Evolutionary conservation across 768 basidiomycete genomes (phyloP), one percentile per base, ranked within the genome.

Genomic region (Lyophyllum decastes): DNA sequence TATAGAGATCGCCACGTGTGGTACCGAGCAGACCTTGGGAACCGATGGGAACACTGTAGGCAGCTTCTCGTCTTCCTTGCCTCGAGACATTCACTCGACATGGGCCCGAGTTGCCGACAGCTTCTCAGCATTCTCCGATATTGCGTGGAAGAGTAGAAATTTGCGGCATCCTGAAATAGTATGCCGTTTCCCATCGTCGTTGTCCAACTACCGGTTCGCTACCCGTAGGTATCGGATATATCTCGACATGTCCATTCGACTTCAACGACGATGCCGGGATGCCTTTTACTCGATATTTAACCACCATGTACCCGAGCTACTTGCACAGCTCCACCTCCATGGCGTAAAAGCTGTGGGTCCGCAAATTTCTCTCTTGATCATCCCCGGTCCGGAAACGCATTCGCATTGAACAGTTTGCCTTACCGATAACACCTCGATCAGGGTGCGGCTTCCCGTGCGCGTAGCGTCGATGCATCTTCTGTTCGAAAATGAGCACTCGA

Each of bases 401-500:
- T 24, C 27, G 25, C 10, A 45, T 22, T 40, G 19, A 8, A 51
- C 30, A 10, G 30, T 4, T 5, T 30, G 4, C n/a, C 12, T 38
- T 12, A 24, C 19, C n/a, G 5, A 51, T 26, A 19, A n/a, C 21
- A 12, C 34, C 35, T 19, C 11, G 12, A 40, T 40, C 22, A 25
- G 51, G 22, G 12, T 43, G 51, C 38, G 51, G 40, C 51, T 52
- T 52, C 51, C 51, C 51, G 26, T 34, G 17, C 47, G 47, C 12
- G 33, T 27, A n/a, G 8, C 51, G 14, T 35, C 24, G 22, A 24
- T 24, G 9, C 4, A 40, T 10, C 38, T 52, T 52, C 26, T 25
- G 24, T 43, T 35, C 51, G 26, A 43, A 27, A 52, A 52, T 52
- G 43, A 38, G 25, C 12, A 27, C n/a, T 5, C 40, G 34, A 38